Conservation (phyloP, 192 early-diverging fungal species). For the Backusella parvicylindrica region DNA sequence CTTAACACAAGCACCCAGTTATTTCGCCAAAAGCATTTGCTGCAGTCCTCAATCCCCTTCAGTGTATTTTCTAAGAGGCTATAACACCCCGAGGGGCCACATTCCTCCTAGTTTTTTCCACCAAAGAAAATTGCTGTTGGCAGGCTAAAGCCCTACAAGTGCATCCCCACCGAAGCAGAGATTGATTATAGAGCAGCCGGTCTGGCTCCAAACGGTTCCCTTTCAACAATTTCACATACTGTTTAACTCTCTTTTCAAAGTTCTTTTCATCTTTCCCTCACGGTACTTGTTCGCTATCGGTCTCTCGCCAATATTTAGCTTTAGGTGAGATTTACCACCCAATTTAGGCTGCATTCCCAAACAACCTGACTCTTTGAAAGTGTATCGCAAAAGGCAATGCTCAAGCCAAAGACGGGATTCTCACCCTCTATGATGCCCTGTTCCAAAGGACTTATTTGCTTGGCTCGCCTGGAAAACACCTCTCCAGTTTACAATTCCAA, state of each 20-base stretch:
- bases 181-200: slow-evolving; percentile 45
- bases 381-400: slow-evolving; percentile 45
- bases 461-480: slow-evolving; percentile 36
- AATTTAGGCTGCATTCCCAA: slow-evolving; percentile 73
- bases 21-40: slow-evolving; percentile 34
- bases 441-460: slow-evolving; percentile 63
- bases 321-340: slow-evolving; percentile 79
- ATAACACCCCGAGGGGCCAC: slow-evolving; percentile 54
- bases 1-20: slow-evolving; percentile 7
- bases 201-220: slow-evolving; percentile 67
- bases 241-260: slow-evolving; percentile 82
- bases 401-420: slow-evolving; percentile 56
- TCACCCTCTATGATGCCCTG: slow-evolving; percentile 71
- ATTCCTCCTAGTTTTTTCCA: slow-evolving; percentile 53
- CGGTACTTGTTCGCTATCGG: slow-evolving; percentile 87
- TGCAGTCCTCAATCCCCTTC: slow-evolving; percentile 56
- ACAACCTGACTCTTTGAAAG: slow-evolving; percentile 71
- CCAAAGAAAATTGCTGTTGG: slow-evolving; percentile 54
- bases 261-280: slow-evolving; percentile 86
- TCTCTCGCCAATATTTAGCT: slow-evolving; percentile 82
- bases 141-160: slow-evolving; percentile 43
- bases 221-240: slow-evolving; percentile 83
- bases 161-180: slow-evolving; percentile 40
- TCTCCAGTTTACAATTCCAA: slow-evolving; percentile 64
- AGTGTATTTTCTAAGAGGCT: slow-evolving; percentile 46